Base-by-base conservation (phyloP, 106 monocot genomes). In the Allium sativum region DNA sequence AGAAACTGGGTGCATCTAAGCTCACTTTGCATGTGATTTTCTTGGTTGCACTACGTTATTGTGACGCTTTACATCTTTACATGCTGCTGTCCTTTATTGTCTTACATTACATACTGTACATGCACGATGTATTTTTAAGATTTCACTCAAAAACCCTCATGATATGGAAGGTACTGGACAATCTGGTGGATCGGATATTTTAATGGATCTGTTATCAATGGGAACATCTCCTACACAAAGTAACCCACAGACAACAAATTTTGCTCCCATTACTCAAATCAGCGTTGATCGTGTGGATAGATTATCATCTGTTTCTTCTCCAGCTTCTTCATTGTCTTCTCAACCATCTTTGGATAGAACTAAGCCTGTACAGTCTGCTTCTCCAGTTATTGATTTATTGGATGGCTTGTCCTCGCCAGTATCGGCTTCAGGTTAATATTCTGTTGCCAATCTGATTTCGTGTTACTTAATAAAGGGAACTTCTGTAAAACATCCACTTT, bases 201-300 rank as follows among this genome's bases (percentile, higher is more conserved):
- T 99, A 40, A 76, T 88, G 82, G 98, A 98, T 81, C 91, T 98
- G 61, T 65, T 44, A 19, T 99, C 92, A 18, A 85, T 92, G 66
- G 92, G 98, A 60, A 70, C 80, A 53, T 55, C 94, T 55, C 18
- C 55, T 9, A 6, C 47, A 47, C 31, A 65, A 3, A 88, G 53
- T 77, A 78, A 78, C 62, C 46, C 42, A 14, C 59, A 65, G 16
- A 18, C 68, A 31, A 53, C 82, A 65, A 64, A 55, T 16, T 18
- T 71, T 69, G 45, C 15, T 66, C 16, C 65, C 44, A 71, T 73
- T 9, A 69, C 65, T 44, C 61, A 70, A 59, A 45, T 44, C 67
- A 84, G 65, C 52, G 43, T 12, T 43, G 43, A 13, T 44, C 14
- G 9, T 3, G 48, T 76, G 18, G 85, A 69, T 31, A 62, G 61